Evolutionary conservation across 1,284 basidiomycete species (phyloP).

Genomic region (Cronartium ribicola): DNA sequence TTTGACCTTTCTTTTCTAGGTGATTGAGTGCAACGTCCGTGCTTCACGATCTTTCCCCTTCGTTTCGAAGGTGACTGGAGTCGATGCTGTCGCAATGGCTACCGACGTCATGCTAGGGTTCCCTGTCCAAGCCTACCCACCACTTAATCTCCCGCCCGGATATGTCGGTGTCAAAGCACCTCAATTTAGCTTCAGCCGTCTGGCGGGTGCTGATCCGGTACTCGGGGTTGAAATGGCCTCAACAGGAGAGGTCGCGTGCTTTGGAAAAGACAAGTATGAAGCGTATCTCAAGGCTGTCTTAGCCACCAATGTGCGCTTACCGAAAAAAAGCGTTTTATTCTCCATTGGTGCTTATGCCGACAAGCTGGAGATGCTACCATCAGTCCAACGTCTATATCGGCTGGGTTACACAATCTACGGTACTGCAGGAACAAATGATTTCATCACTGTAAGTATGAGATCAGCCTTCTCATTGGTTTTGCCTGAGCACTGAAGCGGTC

Average conservation of each 20-base stretch:
- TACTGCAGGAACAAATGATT: slow-evolving; percentile 92
- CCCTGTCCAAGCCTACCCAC: slow-evolving; percentile 81
- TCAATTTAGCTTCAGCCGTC: slow-evolving; percentile 93
- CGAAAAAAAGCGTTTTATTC: slow-evolving; percentile 92
- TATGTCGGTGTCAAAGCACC: slow-evolving; percentile 99
- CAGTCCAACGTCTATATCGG: slow-evolving; percentile 90
- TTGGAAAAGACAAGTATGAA: slow-evolving; percentile 95
- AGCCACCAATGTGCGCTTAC: slow-evolving; percentile 87
- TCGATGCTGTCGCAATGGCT: slow-evolving; percentile 96
- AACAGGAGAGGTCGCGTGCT: slow-evolving; percentile 98
- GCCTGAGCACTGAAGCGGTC: background rate
- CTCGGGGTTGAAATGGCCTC: slow-evolving; percentile 99
- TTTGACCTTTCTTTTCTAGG: slow-evolving; percentile 58
- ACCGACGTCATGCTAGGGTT: slow-evolving; percentile 96
- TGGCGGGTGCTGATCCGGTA: slow-evolving; percentile 93
- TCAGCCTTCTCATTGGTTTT: background rate
- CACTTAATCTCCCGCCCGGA: slow-evolving; percentile 68
- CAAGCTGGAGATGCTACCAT: slow-evolving; percentile 92
- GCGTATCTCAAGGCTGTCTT: slow-evolving; percentile 96
- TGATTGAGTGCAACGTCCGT: slow-evolving; percentile 97
- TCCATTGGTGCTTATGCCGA: slow-evolving; percentile 95
- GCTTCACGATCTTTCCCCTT: slow-evolving; percentile 98
- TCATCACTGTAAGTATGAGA: slow-evolving; percentile 69
- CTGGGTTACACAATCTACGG: slow-evolving; percentile 97
- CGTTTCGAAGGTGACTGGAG: slow-evolving; percentile 94